phyloP scores from a whole-genome alignment of 768 basidiomycete genomes.

The Psilocybe subaeruginosa region DNA sequence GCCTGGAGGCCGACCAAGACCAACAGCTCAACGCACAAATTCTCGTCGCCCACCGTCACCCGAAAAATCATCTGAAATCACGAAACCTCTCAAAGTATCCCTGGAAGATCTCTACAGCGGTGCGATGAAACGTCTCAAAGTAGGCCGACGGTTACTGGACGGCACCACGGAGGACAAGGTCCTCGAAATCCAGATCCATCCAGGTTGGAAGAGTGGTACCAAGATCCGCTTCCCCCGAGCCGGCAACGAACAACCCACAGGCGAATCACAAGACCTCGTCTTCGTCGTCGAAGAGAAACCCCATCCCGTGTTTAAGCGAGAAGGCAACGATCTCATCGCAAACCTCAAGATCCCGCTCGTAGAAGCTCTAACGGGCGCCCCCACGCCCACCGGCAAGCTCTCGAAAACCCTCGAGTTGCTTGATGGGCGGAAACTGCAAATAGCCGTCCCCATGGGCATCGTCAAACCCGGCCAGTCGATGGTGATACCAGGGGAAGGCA shows the following conservation, averaged over 20 bases:
- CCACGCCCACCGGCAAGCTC: slow-evolving; percentile 32
- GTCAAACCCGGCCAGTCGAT: slow-evolving; percentile 81
- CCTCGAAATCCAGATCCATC: slow-evolving; percentile 76
- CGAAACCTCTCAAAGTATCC: slow-evolving; percentile 80
- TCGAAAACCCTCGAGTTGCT: slow-evolving; percentile 65
- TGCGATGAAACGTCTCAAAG: slow-evolving; percentile 84
- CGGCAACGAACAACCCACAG: slow-evolving; percentile 73
- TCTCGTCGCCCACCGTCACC: slow-evolving; percentile 28
- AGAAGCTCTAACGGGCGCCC: slow-evolving; percentile 73
- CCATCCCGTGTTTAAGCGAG: slow-evolving; percentile 73
- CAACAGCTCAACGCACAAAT: slow-evolving; percentile 26
- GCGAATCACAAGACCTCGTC: slow-evolving; percentile 87
- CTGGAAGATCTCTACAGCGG: slow-evolving; percentile 88
- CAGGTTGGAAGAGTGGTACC: slow-evolving; percentile 97
- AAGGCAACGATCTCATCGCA: slow-evolving; percentile 79
- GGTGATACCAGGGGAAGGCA: slow-evolving; percentile 76
- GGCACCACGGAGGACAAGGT: slow-evolving; percentile 86
- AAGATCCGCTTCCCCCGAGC: slow-evolving; percentile 89
- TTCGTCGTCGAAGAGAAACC: slow-evolving; percentile 98
- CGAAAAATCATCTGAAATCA: slow-evolving; percentile 61
- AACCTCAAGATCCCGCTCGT: slow-evolving; percentile 71
- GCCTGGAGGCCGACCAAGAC: slow-evolving; percentile 27
- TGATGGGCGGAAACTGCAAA: slow-evolving; percentile 79
- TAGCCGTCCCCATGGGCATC: slow-evolving; percentile 65
- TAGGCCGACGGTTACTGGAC: slow-evolving; percentile 72